Evolutionary conservation across 306 rosid genomes (phyloP), one percentile per base, ranked within the genome.

Genomic region (Cercis canadensis): DNA sequence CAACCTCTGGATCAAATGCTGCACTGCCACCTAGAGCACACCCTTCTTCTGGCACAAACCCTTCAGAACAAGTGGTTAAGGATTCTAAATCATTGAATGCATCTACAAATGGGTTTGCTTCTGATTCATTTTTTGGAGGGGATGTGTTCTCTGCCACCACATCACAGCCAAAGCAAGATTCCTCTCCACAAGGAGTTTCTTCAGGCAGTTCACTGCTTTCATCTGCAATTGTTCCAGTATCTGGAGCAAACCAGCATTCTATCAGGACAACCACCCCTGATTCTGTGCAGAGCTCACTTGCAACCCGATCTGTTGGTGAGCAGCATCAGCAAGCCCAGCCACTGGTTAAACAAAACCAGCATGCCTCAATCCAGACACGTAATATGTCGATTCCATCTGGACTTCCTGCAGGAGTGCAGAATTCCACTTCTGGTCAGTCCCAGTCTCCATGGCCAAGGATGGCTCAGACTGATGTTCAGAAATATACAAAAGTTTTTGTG

Each of bases 391-490:
- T 41, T 65, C 49, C 87, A 34, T 40, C 91, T 76, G 92, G 85
- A 73, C 75, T 37, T 66, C 67, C 87, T 52, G 77, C 29, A 41
- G 85, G 84, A 73, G 53, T 65, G 58, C 86, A 83, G 65, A 86
- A 75, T 65, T 74, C 89, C 67, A 88, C 83, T 72, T 77, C 97
- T 16, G 41, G 75, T 79, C 96, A 77, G 78, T 71, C 92, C 64
- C 96, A 82, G 55, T 49, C 71, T 72, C 78, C 86, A 9, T 95
- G 99, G 97, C 99, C 99, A 61, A 86, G 88, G 84, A 92, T 95
- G 90, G 76, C 88, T 53, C 88, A 72, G 73, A 82, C 77, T 73
- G 92, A 89, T 83, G 87, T 88, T 80, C 96, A 95, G 84, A 95
- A 88, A 85, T 95, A 95, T 73, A 75, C 83, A 24, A 89, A 89